Conservation (phyloP, 352 stramenopile genomes). For the Bremia lactucae region DNA sequence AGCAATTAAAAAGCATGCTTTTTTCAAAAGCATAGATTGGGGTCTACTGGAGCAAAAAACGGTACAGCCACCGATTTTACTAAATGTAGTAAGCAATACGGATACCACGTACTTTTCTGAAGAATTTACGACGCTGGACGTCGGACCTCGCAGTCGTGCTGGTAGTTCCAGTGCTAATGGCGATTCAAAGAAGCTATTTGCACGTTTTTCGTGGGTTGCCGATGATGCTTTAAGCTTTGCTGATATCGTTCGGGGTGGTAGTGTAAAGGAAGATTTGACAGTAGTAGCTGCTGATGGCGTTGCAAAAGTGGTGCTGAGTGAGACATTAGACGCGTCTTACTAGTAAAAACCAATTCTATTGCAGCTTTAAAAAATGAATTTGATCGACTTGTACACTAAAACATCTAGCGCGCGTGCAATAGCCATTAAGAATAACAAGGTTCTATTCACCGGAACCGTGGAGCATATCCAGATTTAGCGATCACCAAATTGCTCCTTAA, state of each 20-base stretch:
- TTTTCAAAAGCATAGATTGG: slow-evolving; percentile 93
- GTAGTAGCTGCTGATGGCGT: slow-evolving; percentile 7
- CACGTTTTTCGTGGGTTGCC: slow-evolving; percentile 64
- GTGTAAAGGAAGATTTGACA: slow-evolving; percentile 2
- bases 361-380: too few species aligned
- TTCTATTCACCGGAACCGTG: too few species aligned
- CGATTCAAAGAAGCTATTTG: slow-evolving; percentile 49
- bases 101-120: slow-evolving; percentile 92
- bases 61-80: slow-evolving; percentile 82
- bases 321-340: too few species aligned
- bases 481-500: too few species aligned
- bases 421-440: too few species aligned
- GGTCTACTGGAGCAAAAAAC: slow-evolving; percentile 86
- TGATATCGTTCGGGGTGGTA: slow-evolving; percentile 28
- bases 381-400: too few species aligned
- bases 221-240: slow-evolving; percentile 49
- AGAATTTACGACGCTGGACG: slow-evolving; percentile 74
- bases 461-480: too few species aligned
- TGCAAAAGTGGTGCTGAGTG: slow-evolving; percentile 11
- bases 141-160: slow-evolving; percentile 42
- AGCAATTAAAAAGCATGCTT: slow-evolving; percentile 92
- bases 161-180: slow-evolving; percentile 16
- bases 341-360: too few species aligned
- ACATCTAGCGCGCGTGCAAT: too few species aligned
- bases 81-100: slow-evolving; percentile 76